These are phyloP conservation scores for Xylaria sp. DNA, from an alignment of 2,329 filamentous ascomycete species.

Conservation along the genomic window DNA sequence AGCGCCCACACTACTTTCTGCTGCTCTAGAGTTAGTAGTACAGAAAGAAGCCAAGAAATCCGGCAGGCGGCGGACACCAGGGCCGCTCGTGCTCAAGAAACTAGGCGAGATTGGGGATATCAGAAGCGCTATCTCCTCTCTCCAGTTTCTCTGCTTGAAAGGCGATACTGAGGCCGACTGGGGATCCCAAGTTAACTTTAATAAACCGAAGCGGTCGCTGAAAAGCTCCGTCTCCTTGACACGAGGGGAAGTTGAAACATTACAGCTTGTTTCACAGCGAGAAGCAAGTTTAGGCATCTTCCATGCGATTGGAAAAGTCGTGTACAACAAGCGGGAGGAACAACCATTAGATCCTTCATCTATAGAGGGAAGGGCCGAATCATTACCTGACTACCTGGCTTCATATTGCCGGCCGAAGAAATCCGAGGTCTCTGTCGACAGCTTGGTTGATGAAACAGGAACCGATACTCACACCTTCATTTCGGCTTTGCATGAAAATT, in stretches of 20 bases:
- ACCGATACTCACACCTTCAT: conserved; percentile 93
- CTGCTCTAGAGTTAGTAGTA: conserved; percentile 83
- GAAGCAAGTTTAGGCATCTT: conserved; percentile 94
- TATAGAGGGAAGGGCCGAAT: conserved; percentile 59
- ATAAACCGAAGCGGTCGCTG: conserved; percentile 71
- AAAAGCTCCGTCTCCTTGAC: conserved; percentile 73
- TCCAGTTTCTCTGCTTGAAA: conserved; percentile 91
- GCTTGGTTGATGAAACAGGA: conserved; percentile 90
- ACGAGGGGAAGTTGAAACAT: conserved; percentile 78
- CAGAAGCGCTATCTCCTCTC: conserved; percentile 87
- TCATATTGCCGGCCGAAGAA: conserved; percentile 68
- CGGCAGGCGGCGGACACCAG: conserved; percentile 78
- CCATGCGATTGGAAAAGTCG: conserved; percentile 93
- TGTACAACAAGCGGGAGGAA: conserved; percentile 91
- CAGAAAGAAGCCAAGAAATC: conserved; percentile 86
- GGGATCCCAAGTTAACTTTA: conserved; percentile 78
- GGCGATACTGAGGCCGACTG: conserved; percentile 79
- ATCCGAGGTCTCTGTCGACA: conserved; percentile 75
- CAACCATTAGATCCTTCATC: conserved; percentile 51
- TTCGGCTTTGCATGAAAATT: conserved; percentile 93
- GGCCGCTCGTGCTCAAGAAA: conserved; percentile 79
- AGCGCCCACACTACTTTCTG: conserved; percentile 84
- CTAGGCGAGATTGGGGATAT: conserved; percentile 92
- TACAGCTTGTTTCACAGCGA: conserved; percentile 84
- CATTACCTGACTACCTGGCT: conserved; percentile 68